Evolutionary conservation across 2,329 filamentous ascomycete genomes (phyloP).

Genomic region (Scedosporium boydii): DNA sequence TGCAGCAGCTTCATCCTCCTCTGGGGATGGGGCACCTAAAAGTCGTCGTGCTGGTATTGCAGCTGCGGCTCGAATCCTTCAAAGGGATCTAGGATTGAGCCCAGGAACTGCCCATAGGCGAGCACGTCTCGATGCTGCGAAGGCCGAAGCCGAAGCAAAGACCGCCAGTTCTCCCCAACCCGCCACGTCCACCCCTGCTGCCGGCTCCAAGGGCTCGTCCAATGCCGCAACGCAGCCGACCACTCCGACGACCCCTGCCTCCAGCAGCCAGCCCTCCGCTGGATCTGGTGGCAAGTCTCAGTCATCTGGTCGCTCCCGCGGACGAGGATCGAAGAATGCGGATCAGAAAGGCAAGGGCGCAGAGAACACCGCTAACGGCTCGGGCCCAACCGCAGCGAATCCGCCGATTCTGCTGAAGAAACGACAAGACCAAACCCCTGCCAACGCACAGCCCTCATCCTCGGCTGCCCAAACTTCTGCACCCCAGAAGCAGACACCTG

Average conservation of each 20-base stretch:
- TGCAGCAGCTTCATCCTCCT: conserved; percentile 12
- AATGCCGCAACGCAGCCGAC: conserved; percentile 7
- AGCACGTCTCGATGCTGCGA: conserved; percentile 48
- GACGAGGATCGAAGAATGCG: conserved; percentile 26
- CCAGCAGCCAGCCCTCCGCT: conserved; percentile 7
- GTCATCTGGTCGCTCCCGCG: conserved; percentile 12
- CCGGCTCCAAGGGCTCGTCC: conserved; percentile 4
- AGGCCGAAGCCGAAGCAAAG: conserved; percentile 41
- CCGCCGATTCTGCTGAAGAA: conserved; percentile 33
- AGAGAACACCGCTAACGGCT: conserved; percentile 15
- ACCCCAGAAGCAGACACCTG: conserved; percentile 2
- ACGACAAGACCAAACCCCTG: conserved; percentile 22
- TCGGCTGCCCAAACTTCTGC: conserved; percentile 2
- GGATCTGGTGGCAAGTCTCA: conserved; percentile 7
- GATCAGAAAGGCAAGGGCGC: conserved; percentile 27
- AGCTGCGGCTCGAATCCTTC: conserved; percentile 54
- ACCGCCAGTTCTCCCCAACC: conserved; percentile 17
- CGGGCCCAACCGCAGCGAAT: conserved; percentile 14
- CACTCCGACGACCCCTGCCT: conserved; percentile 10
- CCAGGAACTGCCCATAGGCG: conserved; percentile 53
- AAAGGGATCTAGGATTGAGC: conserved; percentile 56
- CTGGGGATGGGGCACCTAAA: conserved; percentile 33
- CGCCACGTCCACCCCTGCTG: conserved; percentile 12
- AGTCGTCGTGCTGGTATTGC: conserved; percentile 51
- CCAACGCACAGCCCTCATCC: conserved; percentile 9